Percentiles rank a stretch among this genome's conserved stretches.
These are phyloP conservation scores for Globisporangium camurandrum DNA, from an alignment of 352 stramenopile genomes.

Conservation along the genomic window DNA sequence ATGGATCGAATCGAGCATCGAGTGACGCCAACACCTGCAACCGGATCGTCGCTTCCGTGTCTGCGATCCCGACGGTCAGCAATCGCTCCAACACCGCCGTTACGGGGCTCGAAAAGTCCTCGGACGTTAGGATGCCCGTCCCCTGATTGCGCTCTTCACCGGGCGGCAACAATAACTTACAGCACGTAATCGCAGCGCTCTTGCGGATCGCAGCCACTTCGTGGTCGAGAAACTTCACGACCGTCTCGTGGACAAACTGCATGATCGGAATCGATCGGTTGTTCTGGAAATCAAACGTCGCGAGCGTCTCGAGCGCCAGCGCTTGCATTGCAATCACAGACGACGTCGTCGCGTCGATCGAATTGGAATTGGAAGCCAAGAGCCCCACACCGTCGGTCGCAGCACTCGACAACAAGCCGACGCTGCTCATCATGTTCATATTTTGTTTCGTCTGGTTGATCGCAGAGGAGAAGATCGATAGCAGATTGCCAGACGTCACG, in stretches of 20 bases:
- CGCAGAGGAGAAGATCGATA: constrained; percentile 65
- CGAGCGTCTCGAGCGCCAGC: constrained; percentile 77
- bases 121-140: constrained; percentile 43
- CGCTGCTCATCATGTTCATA: constrained; percentile 17
- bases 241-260: constrained; percentile 83
- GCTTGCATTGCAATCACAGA: constrained; percentile 73
- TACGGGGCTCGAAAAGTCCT: constrained; percentile 67
- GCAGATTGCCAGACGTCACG: constrained; percentile 54
- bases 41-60: constrained; percentile 81
- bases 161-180: constrained; percentile 68
- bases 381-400: constrained; percentile 30
- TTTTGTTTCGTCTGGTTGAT: constrained; percentile 39
- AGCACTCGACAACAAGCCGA: constrained; percentile 28
- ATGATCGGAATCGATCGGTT: constrained; percentile 83
- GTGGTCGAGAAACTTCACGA: constrained; percentile 85
- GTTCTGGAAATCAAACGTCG: constrained; percentile 82
- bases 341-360: constrained; percentile 32
- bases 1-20: constrained; percentile 72
- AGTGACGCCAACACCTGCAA: constrained; percentile 73
- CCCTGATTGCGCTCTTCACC: constrained; percentile 48
- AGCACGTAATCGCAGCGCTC: constrained; percentile 82
- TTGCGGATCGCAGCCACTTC: constrained; percentile 81
- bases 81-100: constrained; percentile 72
- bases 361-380: constrained; percentile 5
- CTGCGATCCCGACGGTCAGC: constrained; percentile 79